Conservation (phyloP, 768 basidiomycete genomes). For the Clavulina sp. region DNA sequence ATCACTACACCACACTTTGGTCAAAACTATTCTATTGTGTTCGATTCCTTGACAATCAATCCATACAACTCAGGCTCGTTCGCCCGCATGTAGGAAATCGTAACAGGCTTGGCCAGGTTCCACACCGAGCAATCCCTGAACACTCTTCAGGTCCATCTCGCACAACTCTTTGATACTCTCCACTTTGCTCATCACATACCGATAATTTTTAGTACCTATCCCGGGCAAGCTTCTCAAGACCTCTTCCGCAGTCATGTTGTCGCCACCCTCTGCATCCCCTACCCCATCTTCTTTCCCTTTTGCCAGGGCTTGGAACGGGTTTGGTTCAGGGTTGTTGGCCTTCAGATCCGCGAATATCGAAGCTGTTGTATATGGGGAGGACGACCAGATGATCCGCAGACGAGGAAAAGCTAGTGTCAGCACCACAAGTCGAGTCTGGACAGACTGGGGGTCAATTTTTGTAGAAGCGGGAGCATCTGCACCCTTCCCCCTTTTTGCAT, state of each 20-base stretch:
- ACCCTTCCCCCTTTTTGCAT: neutral
- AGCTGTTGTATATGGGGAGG: constrained; percentile 80
- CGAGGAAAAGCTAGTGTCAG: constrained; percentile 82
- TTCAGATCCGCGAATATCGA: constrained; percentile 93
- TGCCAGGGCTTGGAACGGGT: constrained; percentile 52
- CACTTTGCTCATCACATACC: constrained; percentile 72
- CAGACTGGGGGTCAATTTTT: constrained; percentile 16
- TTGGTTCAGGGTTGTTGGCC: constrained; percentile 58
- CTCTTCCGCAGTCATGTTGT: constrained; percentile 50
- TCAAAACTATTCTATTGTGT: no score
- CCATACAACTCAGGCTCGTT: no score
- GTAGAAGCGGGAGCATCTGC: neutral
- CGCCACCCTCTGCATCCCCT: constrained; percentile 50
- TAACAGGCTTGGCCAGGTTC: constrained; percentile 68
- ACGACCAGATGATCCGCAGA: constrained; percentile 91
- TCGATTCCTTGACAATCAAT: no score
- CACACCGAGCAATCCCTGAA: constrained; percentile 60
- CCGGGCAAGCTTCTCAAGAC: constrained; percentile 71
- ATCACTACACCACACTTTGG: no score
- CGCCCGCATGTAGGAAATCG: constrained; percentile 66
- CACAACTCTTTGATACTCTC: constrained; percentile 60
- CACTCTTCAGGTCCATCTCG: constrained; percentile 35
- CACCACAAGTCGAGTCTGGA: constrained; percentile 87
- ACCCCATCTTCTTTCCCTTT: constrained; percentile 70
- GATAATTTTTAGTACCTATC: constrained; percentile 65